phyloP scores from a whole-genome alignment of 2,329 filamentous ascomycete genomes.

The Fusarium solani-melongenae region DNA sequence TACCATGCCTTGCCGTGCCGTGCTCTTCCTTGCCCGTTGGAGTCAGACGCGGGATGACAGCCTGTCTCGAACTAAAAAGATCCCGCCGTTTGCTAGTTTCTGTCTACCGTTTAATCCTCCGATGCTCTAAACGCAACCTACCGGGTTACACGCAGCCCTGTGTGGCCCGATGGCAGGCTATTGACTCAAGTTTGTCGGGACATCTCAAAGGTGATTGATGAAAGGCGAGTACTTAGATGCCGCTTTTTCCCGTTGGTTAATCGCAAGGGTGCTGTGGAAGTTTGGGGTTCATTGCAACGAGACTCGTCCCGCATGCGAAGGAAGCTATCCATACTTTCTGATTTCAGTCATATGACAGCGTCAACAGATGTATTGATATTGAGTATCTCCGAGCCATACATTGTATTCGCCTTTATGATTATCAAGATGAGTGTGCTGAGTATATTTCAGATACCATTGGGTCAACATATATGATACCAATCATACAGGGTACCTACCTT shows the following conservation, averaged over 20 bases:
- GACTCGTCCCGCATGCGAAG: background rate
- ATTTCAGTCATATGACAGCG: background rate
- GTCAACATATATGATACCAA: background rate
- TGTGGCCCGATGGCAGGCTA: background rate
- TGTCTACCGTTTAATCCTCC: slow-evolving; percentile 9
- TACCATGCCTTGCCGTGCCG: background rate
- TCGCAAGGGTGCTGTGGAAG: background rate
- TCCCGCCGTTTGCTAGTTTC: background rate
- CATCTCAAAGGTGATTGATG: background rate
- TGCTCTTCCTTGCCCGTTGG: background rate
- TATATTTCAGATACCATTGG: background rate
- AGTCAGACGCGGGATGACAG: background rate
- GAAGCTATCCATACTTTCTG: background rate
- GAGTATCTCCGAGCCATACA: background rate
- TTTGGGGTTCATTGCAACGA: background rate
- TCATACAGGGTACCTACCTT: background rate
- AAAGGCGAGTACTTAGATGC: background rate
- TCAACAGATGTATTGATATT: background rate
- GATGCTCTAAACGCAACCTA: slow-evolving; percentile 4
- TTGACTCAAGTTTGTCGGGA: background rate
- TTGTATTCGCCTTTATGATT: background rate
- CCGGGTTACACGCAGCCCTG: slow-evolving; percentile 15
- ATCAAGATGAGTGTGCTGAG: background rate
- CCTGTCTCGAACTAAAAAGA: slow-evolving; percentile 18
- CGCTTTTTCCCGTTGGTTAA: background rate